These are phyloP conservation scores for Pachyrhizus erosus DNA, from an alignment of 306 rosid genomes.

Conservation along the genomic window DNA sequence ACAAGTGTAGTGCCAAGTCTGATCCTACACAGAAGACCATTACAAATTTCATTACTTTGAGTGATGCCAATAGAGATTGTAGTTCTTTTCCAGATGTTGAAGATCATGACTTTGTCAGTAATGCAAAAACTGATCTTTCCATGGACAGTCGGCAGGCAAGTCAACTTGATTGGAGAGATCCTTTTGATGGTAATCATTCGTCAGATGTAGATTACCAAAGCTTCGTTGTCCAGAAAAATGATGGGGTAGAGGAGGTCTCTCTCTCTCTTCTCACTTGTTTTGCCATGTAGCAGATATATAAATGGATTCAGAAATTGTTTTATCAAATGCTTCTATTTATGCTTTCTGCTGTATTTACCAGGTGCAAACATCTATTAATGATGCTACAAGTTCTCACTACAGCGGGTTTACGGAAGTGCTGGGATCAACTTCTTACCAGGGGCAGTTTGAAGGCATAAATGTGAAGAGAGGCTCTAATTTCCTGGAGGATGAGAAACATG, in stretches of 20 bases:
- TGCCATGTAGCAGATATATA: slow-evolving; percentile 37
- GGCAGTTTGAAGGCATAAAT: slow-evolving; percentile 42
- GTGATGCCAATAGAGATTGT: slow-evolving; percentile 55
- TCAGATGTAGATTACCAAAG: slow-evolving; percentile 45
- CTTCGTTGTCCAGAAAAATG: slow-evolving; percentile 40
- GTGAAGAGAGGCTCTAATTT: slow-evolving; percentile 38
- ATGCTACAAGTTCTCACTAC: slow-evolving; percentile 42
- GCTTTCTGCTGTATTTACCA: slow-evolving; percentile 34
- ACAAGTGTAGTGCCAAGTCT: slow-evolving; percentile 50
- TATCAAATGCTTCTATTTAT: slow-evolving; percentile 27
- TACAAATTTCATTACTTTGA: slow-evolving; percentile 63
- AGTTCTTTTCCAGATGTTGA: slow-evolving; percentile 47
- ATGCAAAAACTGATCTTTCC: slow-evolving; percentile 54
- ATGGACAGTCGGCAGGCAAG: slow-evolving; percentile 44
- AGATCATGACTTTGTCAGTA: slow-evolving; percentile 48
- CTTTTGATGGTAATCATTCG: slow-evolving; percentile 46
- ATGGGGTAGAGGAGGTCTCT: slow-evolving; percentile 47
- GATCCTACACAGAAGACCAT: slow-evolving; percentile 83
- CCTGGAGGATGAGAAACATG: slow-evolving; percentile 38
- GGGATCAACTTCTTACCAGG: slow-evolving; percentile 48
- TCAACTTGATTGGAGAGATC: slow-evolving; percentile 44
- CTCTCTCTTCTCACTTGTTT: not conserved
- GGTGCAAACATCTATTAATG: slow-evolving; percentile 43
- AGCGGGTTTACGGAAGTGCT: slow-evolving; percentile 23
- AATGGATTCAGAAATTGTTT: slow-evolving; percentile 12